Evolutionary conservation across 1,284 basidiomycete genomes (phyloP).

Genomic region (Cryptococcus neoformans): DNA sequence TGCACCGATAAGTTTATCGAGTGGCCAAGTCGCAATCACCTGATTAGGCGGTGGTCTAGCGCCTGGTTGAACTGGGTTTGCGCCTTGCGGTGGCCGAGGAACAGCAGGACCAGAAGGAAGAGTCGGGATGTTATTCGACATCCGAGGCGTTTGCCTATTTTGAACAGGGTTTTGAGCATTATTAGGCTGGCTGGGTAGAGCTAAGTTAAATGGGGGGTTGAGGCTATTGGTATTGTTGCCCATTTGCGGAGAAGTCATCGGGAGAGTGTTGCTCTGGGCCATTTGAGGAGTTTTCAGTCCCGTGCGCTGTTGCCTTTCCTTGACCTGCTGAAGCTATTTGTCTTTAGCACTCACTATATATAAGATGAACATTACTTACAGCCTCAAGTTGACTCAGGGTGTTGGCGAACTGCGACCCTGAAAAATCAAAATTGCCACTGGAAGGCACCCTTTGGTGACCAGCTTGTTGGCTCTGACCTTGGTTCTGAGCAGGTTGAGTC

Average conservation of each 20-base stretch:
- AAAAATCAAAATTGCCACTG: not conserved
- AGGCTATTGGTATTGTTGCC: not conserved
- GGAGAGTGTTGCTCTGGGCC: conserved; percentile 2
- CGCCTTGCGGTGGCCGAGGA: too few species aligned
- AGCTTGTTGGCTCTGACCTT: not conserved
- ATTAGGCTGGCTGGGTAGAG: not conserved
- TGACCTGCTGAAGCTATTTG: conserved; percentile 12
- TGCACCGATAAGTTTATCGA: conserved; percentile 5
- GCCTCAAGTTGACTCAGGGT: conserved; percentile 17
- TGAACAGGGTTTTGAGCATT: too few species aligned
- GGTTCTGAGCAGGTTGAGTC: conserved; percentile 1
- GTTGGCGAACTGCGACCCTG: conserved; percentile 4
- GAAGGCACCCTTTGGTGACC: conserved; percentile 9
- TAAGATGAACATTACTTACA: conserved; percentile 1
- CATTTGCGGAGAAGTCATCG: conserved; percentile 14
- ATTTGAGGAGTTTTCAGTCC: conserved; percentile 17
- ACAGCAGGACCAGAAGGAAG: too few species aligned
- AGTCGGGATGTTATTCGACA: too few species aligned
- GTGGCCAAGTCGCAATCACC: conserved; percentile 9
- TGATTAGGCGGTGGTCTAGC: conserved; percentile 2
- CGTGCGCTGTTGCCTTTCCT: conserved; percentile 10
- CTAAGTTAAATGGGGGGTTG: too few species aligned
- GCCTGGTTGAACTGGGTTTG: too few species aligned
- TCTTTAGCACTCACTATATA: not conserved
- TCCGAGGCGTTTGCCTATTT: too few species aligned